Conservation (phyloP, 225 moss, liverwort and hornwort genomes). For the Polytrichum formosum region DNA sequence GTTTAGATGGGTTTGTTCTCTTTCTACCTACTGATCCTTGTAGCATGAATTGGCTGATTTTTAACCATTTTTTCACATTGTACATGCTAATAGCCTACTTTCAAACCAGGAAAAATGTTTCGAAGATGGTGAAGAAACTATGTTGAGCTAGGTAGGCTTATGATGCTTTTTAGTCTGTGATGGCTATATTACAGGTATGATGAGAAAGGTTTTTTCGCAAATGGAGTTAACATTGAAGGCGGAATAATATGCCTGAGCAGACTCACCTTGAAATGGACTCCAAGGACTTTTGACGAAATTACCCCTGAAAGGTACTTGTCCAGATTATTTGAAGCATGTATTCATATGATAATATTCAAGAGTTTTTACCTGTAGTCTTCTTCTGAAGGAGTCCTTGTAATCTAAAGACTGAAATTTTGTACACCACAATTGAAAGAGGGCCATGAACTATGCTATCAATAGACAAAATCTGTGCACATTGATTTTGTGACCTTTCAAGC, state of each 20-base stretch:
- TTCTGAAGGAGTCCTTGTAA: no score
- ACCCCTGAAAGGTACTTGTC: conserved; percentile 57
- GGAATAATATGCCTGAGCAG: conserved; percentile 70
- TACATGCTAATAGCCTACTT: no score
- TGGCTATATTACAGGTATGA: conserved; percentile 53
- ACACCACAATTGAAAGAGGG: no score
- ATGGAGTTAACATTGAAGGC: conserved; percentile 70
- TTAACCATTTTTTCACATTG: no score
- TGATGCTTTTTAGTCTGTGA: not conserved
- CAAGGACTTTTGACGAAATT: conserved; percentile 63
- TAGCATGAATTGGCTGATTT: not conserved
- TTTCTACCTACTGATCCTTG: not conserved
- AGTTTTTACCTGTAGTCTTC: no score
- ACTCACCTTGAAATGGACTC: conserved; percentile 65
- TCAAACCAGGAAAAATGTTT: no score
- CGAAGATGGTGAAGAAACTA: not conserved
- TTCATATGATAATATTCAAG: no score
- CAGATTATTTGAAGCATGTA: not conserved
- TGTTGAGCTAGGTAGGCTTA: not conserved
- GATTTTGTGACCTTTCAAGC: no score
- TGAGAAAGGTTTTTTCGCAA: conserved; percentile 63
- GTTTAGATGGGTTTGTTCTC: conserved; percentile 43
- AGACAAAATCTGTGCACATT: no score
- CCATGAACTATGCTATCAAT: no score
- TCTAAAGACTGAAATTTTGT: no score